Evolutionary conservation across 495 filamentous ascomycete species (phyloP).

Genomic region (Clavariopsis aquatica): DNA sequence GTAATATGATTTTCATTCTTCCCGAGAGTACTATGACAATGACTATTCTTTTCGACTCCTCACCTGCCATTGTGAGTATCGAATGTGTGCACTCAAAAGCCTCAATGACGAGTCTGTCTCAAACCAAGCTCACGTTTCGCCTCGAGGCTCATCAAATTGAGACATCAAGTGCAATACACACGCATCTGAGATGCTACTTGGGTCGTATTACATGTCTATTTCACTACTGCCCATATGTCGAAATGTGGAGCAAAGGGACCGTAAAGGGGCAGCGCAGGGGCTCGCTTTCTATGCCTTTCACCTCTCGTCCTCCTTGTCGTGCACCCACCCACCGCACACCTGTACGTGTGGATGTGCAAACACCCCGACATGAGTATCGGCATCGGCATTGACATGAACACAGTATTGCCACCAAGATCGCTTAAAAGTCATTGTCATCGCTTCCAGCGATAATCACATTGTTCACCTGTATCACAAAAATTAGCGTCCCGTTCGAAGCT

Average conservation of each 20-base stretch:
- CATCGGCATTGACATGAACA: background rate
- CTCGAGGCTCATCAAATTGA: background rate
- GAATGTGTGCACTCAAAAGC: too few species aligned
- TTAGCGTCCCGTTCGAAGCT: constrained; percentile 7
- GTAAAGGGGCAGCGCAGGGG: background rate
- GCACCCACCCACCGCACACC: background rate
- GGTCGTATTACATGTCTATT: background rate
- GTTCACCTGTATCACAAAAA: constrained; percentile 56
- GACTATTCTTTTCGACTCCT: too few species aligned
- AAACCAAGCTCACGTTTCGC: too few species aligned
- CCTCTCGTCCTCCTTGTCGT: background rate
- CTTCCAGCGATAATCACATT: constrained; percentile 95
- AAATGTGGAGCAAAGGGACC: background rate
- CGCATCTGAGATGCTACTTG: background rate
- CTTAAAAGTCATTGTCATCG: constrained; percentile 87
- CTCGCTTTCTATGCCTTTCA: background rate
- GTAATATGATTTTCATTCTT: too few species aligned
- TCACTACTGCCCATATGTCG: background rate
- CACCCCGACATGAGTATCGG: background rate
- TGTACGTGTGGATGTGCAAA: background rate
- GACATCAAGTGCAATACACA: background rate
- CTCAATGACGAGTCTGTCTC: too few species aligned
- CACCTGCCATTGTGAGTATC: too few species aligned
- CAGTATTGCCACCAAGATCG: background rate
- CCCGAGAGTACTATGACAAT: too few species aligned